Evolutionary conservation across 305 asterid genomes (phyloP), one percentile per base, ranked within the genome.

Genomic region (Fraxinus xanthoxyloides): DNA sequence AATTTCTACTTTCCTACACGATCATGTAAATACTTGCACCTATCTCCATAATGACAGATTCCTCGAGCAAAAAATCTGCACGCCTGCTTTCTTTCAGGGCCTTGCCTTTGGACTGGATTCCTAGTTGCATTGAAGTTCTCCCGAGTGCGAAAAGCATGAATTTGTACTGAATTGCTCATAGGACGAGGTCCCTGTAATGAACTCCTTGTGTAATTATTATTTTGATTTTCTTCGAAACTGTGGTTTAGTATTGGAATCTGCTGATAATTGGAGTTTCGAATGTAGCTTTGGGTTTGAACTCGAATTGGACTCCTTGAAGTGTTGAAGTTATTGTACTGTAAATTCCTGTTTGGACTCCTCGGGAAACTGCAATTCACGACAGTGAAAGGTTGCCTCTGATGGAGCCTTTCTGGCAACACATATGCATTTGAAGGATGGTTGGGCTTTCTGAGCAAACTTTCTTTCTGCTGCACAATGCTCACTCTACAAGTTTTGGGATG

Each of bases 21-120:
- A 43, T 85, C 90, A 84, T 94, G 98, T 78, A 77, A 78, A 78
- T 79, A 86, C 88, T 76, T 93, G 89, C 98, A 93, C 73, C 84
- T 90, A 34, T 89, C 89, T 69, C 97, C 97, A 87, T 77, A 94
- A 46, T 82, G 21, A 80, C 98, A 93, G 83, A 90, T 89, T 81
- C 98, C 97, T 84, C 76, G 90, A 72, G 83, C 84, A 87, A 85
- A 92, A 76, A 88, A 86, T 48, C 85, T 83, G 86, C 98, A 95
- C 8, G 31, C 78, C 83, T 82, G 86, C 84, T 75, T 83, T 48
- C 63, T 86, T 75, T 72, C 85, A 79, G 75, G 76, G 73, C 84
- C 77, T 81, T 34, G 81, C 31, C 78, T 82, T 15, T 73, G 83
- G 74, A 76, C 76, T 19, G 81, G 72, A 83, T 78, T 70, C 76